Evolutionary conservation across 148 eudicot genomes (phyloP).

Genomic region (Selenicereus undatus): DNA sequence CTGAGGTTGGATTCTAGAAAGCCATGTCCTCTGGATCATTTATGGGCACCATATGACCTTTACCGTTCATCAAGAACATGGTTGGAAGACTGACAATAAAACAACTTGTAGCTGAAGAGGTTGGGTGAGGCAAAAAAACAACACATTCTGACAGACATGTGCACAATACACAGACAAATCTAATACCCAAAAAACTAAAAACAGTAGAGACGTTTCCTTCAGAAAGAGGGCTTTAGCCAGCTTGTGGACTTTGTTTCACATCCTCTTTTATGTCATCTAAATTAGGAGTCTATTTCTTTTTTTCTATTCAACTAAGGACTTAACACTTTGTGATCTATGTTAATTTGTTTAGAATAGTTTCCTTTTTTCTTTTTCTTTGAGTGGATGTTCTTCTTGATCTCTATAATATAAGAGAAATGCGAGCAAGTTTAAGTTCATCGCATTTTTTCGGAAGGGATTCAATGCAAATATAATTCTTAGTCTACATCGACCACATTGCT

Average conservation of each 20-base stretch:
- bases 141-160: neutral
- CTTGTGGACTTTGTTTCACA: neutral
- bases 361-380: too few relatives aligned
- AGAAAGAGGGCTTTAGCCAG: neutral
- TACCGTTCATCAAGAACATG: slow-evolving; percentile 30
- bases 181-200: neutral
- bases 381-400: too few relatives aligned
- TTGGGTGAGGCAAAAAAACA: neutral
- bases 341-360: too few relatives aligned
- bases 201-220: neutral
- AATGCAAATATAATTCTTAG: too few relatives aligned
- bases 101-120: neutral
- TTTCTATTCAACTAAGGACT: neutral
- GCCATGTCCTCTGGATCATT: slow-evolving; percentile 35
- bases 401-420: too few relatives aligned
- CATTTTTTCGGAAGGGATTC: too few relatives aligned
- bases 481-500: too few relatives aligned
- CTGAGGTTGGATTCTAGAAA: slow-evolving; percentile 32
- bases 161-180: neutral
- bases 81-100: slow-evolving; percentile 24
- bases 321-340: neutral
- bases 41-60: slow-evolving; percentile 39
- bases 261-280: neutral
- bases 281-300: neutral
- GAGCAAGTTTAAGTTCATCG: too few relatives aligned